Evolutionary conservation across 2,329 filamentous ascomycete genomes (phyloP), one percentile per base, ranked within the genome.

Genomic region (Microcyclosporella mali): DNA sequence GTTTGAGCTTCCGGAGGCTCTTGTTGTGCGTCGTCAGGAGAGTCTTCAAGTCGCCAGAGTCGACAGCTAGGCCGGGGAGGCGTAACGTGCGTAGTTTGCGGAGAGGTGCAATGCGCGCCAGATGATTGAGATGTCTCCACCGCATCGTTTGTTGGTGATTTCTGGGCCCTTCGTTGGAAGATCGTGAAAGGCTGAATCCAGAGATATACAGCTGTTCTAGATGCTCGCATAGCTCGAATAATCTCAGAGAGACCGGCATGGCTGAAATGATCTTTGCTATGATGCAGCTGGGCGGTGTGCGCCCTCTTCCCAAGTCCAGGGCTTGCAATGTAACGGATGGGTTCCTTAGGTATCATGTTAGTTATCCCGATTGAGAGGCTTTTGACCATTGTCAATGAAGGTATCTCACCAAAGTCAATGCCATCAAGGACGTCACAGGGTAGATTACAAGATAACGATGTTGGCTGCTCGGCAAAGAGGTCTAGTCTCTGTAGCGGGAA

Each of bases 401-500:
- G n/a, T 4, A 7, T 17, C 2, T 25, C 3, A 11, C 9, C 11
- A 27, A 30, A 9, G 15, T 31, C 19, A 10, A 14, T 31, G 27
- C 18, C 14, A 9, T 11, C 12, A 27, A 34, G 15, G 4, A 15
- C 15, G 10, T 34, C 32, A 15, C 32, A 17, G n/a, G 32, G 15
- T 4, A 17, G 15, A 17, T 18, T 17, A 15, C 32, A 34, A 18
- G 9, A 3, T 11, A 34, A 15, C 10, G 32, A 34, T 6, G 3
- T 6, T 3, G 29, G 37, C 16, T 39, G 16, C 14, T 39, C 31
- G n/a, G 9, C 3, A 28, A 39, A 39, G 11, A 29, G 25, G 30
- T 45, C 41, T 12, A 48, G 34, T 30, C 36, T 34, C 4, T 35
- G 18, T 14, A 48, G 7, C 6, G 29, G 29, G 3, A 41, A 6